Evolutionary conservation across 2,329 filamentous ascomycete species (phyloP).

Genomic region (Pyrenophora tritici-repentis): DNA sequence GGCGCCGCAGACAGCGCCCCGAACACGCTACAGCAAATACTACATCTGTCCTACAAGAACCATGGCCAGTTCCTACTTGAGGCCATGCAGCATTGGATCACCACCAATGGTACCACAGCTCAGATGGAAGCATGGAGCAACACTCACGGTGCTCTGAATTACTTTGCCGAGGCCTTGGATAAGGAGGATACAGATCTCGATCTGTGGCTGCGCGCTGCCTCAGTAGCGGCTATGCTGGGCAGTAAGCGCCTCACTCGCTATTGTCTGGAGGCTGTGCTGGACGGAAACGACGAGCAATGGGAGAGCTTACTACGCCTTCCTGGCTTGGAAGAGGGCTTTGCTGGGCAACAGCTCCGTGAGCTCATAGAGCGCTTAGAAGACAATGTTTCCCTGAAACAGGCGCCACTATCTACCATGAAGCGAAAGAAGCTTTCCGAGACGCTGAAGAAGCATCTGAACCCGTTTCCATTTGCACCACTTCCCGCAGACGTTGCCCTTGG

Average conservation of each 20-base stretch:
- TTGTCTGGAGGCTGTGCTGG: slow-evolving; percentile 67
- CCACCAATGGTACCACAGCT: slow-evolving; percentile 42
- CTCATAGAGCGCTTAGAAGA: slow-evolving; percentile 60
- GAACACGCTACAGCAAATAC: slow-evolving; percentile 82
- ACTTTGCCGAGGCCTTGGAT: slow-evolving; percentile 66
- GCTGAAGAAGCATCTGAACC: slow-evolving; percentile 60
- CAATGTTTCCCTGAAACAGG: slow-evolving; percentile 58
- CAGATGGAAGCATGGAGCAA: slow-evolving; percentile 36
- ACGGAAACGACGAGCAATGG: slow-evolving; percentile 63
- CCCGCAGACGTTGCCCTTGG: slow-evolving; percentile 42
- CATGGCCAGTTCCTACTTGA: slow-evolving; percentile 92
- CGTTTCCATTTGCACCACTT: slow-evolving; percentile 52
- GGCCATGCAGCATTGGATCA: slow-evolving; percentile 60
- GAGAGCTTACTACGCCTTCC: slow-evolving; percentile 60
- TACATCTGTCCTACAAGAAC: slow-evolving; percentile 95
- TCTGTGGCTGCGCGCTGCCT: slow-evolving; percentile 65
- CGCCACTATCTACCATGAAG: slow-evolving; percentile 56
- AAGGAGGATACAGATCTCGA: slow-evolving; percentile 68
- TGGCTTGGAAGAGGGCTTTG: slow-evolving; percentile 51
- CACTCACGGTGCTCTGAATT: slow-evolving; percentile 49
- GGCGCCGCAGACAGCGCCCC: slow-evolving; percentile 73
- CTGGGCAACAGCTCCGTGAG: slow-evolving; percentile 43
- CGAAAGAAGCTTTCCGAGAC: slow-evolving; percentile 57
- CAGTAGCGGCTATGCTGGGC: slow-evolving; percentile 61
- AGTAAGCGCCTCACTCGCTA: slow-evolving; percentile 65